Conservation (phyloP, 345 rosid genomes). For the Chamaenerion angustifolium region DNA sequence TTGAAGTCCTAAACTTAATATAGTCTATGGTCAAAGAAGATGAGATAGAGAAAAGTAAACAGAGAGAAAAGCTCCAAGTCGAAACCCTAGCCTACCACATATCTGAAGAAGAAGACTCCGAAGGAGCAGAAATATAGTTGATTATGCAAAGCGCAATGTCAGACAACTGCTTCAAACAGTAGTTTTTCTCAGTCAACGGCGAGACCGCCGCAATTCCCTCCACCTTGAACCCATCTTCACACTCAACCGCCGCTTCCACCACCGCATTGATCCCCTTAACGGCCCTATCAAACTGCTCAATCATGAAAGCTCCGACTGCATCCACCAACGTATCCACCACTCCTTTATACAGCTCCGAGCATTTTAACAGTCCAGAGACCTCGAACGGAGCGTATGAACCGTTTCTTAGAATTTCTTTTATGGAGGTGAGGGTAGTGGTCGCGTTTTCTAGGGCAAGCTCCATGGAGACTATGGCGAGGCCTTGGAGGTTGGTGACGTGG, state of each 20-base stretch:
- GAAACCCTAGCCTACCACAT: too few species aligned
- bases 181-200: conserved; percentile 32
- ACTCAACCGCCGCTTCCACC: conserved; percentile 32
- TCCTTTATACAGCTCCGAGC: conserved; percentile 28
- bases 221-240: conserved; percentile 41
- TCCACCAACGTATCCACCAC: conserved; percentile 26
- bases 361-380: conserved; percentile 28
- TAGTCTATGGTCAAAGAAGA: conserved; percentile 22
- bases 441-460: conserved; percentile 48
- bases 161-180: conserved; percentile 32
- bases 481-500: conserved; percentile 32
- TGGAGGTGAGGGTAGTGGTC: conserved; percentile 26
- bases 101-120: too few species aligned
- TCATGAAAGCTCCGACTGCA: conserved; percentile 27
- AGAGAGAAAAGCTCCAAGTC: too few species aligned
- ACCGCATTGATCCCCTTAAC: conserved; percentile 30
- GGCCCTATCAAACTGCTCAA: conserved; percentile 18
- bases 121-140: not conserved
- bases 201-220: conserved; percentile 18
- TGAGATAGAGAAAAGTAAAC: conserved; percentile 8
- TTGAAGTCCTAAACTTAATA: too few species aligned
- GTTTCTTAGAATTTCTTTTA: conserved; percentile 17
- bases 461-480: conserved; percentile 36
- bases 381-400: conserved; percentile 16
- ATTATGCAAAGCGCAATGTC: conserved; percentile 37